Evolutionary conservation across 352 stramenopile species (phyloP), one percentile per base, ranked within the genome.

Genomic region (Chrysophaeum taylorii): DNA sequence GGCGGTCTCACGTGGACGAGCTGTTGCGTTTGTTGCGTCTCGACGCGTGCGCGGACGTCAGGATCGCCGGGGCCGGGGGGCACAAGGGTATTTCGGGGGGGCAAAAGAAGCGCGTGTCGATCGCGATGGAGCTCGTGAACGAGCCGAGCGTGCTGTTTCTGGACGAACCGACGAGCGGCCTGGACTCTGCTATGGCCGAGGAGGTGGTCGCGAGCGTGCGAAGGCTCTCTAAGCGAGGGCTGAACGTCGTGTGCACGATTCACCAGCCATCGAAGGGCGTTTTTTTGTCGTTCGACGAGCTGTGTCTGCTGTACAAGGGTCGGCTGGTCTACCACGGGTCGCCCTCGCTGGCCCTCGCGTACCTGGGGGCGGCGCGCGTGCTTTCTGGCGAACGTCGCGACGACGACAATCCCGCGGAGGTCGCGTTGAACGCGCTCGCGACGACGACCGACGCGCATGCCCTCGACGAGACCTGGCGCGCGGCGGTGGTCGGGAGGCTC

Each of bases 21-120:
- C 67, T 82, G 9, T 68, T 80, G 36, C 61, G 37, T 0, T 39
- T 72, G 25, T 63, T 82, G 39, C 75, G 77, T 21, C 64, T 82
- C 14, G 39, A 43, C 0, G 60, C 70, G 48, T 77, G 81, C 37
- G 76, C 45, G 18, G 45, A 79, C 31, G 64, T 70, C 64, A 91
- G 85, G 18, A 54, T 79, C 43, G 84, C 93, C 0, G 88, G 87
- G 18, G 87, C 91, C 72, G 72, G 92, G 1, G 92, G 93, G 61
- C 79, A 85, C 73, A 88, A 91, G 72, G 89, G 87, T 0, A 83
- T 95, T 45, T 89, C 76, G 7, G 85, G 85, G 27, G 87, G 86
- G 64, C 85, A 92, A 53, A 89, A 90, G 52, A 76, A 84, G 1
- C 80, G 87, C 27, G 76, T 94, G 1, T 83, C 74, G 23, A 87